Evolutionary conservation across 148 eudicot species (phyloP), one percentile per base, ranked within the genome.

Genomic region (Gaultheria prostrata): DNA sequence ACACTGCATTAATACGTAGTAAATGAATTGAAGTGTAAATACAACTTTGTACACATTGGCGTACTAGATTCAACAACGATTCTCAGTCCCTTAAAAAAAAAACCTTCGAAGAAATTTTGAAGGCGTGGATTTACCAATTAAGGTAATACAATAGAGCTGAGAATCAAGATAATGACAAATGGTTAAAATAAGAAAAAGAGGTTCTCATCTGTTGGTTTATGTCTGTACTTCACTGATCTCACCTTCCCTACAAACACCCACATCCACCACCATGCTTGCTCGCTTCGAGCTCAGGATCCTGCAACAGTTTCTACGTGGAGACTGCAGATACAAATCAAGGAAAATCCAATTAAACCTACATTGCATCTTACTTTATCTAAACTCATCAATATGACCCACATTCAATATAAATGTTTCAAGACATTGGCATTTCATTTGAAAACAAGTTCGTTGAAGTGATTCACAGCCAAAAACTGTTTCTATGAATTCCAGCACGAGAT

Each of bases 291-390:
- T 85, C 88, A 86, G 8, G 70, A 90, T 67, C 87, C 93, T 88
- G 91, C 94, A 92, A 85, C 94, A 92, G 84, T 92, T 90, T 78
- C 94, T 89, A 83, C 93, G 81, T 0, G 93, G 94, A 30, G 94
- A 86, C 94, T 92, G 94, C 85, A 48, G 28, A 30, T 11, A 35
- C 49, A 50, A 6, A 45, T 83, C 69, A 77, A 18, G 28, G 79
- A 70, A 46, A 45, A 18, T 45, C 59, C 33, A 57, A 69, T 83
- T 71, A 82, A 30, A 82, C 33, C 53, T 21, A 33, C 45, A 54
- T 24, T 71, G 6, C 14, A 81, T 0, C 24, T n/a, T 26, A 63
- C 39, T 26, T n/a, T n/a, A 1, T 17, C 13, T 18, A 43, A 54
- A 67, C 14, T 54, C 20, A 45, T 46, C 35, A 43, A 4, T 24